Evolutionary conservation across 1,284 basidiomycete genomes (phyloP).

Genomic region (Apiotrichum akiyoshidainum): DNA sequence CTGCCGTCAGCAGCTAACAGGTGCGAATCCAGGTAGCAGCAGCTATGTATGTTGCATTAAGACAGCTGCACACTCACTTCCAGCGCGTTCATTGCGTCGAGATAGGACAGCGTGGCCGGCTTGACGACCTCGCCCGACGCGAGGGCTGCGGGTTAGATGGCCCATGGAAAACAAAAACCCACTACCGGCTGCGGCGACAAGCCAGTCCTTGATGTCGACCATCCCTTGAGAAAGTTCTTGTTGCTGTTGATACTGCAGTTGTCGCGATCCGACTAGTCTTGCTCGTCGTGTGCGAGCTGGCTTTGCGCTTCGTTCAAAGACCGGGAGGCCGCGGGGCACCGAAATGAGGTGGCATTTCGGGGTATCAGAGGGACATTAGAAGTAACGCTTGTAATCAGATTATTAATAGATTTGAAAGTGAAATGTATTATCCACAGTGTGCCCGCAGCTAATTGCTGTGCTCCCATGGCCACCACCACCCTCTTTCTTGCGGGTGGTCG

Average conservation of each 20-base stretch:
- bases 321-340: too few relatives aligned
- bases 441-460: too few relatives aligned
- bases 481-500: too few relatives aligned
- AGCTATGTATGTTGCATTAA: neutral
- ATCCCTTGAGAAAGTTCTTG: constrained; percentile 8
- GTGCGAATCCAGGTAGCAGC: neutral
- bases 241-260: neutral
- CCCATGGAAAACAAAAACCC: neutral
- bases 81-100: constrained; percentile 86
- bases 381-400: too few relatives aligned
- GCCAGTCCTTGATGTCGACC: constrained; percentile 33
- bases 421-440: too few relatives aligned
- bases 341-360: too few relatives aligned
- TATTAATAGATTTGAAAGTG: too few relatives aligned
- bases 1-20: constrained; percentile 18
- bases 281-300: too few relatives aligned
- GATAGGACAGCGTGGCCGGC: constrained; percentile 65
- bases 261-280: neutral
- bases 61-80: constrained; percentile 57
- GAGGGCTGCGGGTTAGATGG: constrained; percentile 58
- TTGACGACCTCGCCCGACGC: constrained; percentile 64
- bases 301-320: too few relatives aligned
- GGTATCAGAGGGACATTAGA: too few relatives aligned
- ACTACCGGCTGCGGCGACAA: constrained; percentile 25
- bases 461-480: too few relatives aligned